A percentile compares a stretch with the other conserved stretches of the same genome.
These are phyloP conservation scores for Lizonia empirigonia DNA, from an alignment of 2,329 filamentous ascomycete species.

Conservation along the genomic window DNA sequence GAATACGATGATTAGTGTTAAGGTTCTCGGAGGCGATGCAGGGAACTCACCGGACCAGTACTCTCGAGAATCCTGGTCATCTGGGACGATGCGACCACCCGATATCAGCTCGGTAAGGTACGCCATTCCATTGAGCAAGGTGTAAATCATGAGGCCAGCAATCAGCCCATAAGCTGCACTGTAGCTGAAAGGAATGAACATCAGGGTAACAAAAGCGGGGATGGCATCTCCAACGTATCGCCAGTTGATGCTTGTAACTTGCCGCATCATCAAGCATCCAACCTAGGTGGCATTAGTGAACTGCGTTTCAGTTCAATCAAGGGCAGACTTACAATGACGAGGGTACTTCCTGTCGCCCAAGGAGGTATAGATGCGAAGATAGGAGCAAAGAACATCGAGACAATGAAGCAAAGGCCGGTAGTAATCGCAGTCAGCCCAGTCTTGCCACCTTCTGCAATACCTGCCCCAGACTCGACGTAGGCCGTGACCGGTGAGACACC, in stretches of 20 bases:
- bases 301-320: background rate
- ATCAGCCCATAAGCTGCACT: constrained; percentile 87
- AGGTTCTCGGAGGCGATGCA: background rate
- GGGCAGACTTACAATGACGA: constrained; percentile 68
- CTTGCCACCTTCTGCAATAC: constrained; percentile 84
- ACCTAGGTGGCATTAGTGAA: constrained; percentile 35
- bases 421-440: constrained; percentile 81
- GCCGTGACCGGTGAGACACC: constrained; percentile 82
- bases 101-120: constrained; percentile 70
- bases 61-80: constrained; percentile 76
- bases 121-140: constrained; percentile 72
- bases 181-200: constrained; percentile 88
- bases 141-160: constrained; percentile 76
- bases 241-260: constrained; percentile 86
- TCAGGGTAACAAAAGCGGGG: constrained; percentile 82
- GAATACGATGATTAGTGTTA: constrained; percentile 19
- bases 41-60: constrained; percentile 72
- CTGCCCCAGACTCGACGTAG: constrained; percentile 85
- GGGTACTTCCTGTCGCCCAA: constrained; percentile 85
- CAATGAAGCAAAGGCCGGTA: constrained; percentile 82
- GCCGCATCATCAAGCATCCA: constrained; percentile 77
- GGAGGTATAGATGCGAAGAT: constrained; percentile 89
- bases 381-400: constrained; percentile 86
- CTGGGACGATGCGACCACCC: constrained; percentile 72
- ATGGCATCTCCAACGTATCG: constrained; percentile 81